Evolutionary conservation across 2,329 filamentous ascomycete genomes (phyloP), one percentile per base, ranked within the genome.

Genomic region (Tricladium varicosporioides): DNA sequence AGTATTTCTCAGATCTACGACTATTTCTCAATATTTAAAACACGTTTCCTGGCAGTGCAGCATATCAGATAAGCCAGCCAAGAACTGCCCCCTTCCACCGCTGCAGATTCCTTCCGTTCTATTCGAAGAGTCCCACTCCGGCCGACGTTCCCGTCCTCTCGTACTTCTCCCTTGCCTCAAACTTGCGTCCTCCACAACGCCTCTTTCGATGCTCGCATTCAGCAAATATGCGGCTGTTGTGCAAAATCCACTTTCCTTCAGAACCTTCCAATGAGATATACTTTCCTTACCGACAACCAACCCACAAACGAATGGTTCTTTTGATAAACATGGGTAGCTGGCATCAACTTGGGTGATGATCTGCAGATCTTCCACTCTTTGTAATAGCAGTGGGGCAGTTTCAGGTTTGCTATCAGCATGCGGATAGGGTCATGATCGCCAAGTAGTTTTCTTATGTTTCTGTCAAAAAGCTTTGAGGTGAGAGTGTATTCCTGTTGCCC

Each of bases 321-420:
- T 19, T 19, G 11, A 31, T 8, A 11, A 45, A 32, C 22, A 22
- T 42, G 27, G 33, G 40, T 52, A 40, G 27, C 15, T 52, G 50
- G 27, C 15, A 52, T 22, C 36, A 22, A 2, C 1, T 2, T 16
- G 36, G 22, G 16, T 13, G 51, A 47, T 36, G 22, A 40, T 36
- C 51, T 47, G 51, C 16, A 47, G 51, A 53, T 48, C 51, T 47
- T 11, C 27, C 19, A 33, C 31, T 33, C 15, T 52, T 2, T 18
- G 40, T 7, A 18, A n/a, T 19, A 14, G 33, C n/a, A 31, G 31
- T 11, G 31, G 31, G 19, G 11, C 32, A n/a, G 32, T 50, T 36
- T 40, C 48, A 33, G 10, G 18, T 9, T 27, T 47, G 45, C 18
- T 31, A 31, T 31, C n/a, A 31, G 22, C 18, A n/a, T 10, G 36